These are phyloP conservation scores for Russula virescens DNA, from an alignment of 768 basidiomycete species.

Conservation along the genomic window DNA sequence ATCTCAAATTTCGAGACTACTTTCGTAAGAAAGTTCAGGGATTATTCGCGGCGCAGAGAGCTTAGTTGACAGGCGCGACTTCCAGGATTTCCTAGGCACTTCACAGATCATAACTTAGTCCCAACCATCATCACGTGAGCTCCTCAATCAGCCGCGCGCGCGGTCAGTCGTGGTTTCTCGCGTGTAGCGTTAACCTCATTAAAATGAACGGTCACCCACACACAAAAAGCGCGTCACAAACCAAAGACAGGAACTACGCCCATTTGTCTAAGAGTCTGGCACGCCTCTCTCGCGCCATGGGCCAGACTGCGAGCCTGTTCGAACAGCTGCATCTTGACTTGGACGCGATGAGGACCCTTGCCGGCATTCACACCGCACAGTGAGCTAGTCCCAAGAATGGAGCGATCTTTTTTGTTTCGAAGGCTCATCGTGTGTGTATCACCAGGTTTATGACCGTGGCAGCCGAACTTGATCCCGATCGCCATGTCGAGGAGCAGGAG, in stretches of 20 bases:
- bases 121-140: slow-evolving; percentile 14
- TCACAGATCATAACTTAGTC: too few species aligned
- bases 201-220: slow-evolving; percentile 27
- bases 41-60: background rate
- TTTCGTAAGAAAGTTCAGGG: background rate
- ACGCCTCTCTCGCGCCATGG: slow-evolving; percentile 60
- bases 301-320: slow-evolving; percentile 70
- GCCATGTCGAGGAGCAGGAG: slow-evolving; percentile 12
- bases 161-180: background rate
- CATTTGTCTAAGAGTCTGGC: slow-evolving; percentile 67
- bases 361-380: slow-evolving; percentile 79
- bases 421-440: background rate
- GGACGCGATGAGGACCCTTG: slow-evolving; percentile 72
- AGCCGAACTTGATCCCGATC: slow-evolving; percentile 37
- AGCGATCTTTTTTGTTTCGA: background rate
- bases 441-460: slow-evolving; percentile 49
- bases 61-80: slow-evolving; percentile 2
- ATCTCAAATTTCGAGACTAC: background rate
- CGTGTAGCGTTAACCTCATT: background rate
- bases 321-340: slow-evolving; percentile 71
- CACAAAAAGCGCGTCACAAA: slow-evolving; percentile 63
- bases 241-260: slow-evolving; percentile 75
- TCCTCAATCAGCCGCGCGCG: background rate
- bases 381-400: slow-evolving; percentile 34
- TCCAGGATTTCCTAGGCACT: too few species aligned